Evolutionary conservation across 2,329 filamentous ascomycete species (phyloP).

Genomic region (Fusarium ramigenum): DNA sequence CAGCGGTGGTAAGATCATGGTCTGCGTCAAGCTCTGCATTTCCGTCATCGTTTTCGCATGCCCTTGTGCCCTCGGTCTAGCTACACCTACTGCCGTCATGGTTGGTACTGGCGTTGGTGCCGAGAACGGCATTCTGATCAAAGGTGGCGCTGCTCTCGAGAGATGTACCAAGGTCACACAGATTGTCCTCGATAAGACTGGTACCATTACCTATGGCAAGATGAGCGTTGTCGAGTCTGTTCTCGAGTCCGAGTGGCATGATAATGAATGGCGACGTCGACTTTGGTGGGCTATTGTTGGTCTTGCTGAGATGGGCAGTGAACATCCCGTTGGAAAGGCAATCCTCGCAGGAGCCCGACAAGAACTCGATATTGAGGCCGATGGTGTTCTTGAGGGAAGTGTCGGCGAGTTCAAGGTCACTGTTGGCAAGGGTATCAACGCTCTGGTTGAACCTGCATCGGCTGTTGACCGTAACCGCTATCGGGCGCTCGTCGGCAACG

Average conservation of each 20-base stretch:
- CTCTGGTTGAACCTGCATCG: constrained; percentile 79
- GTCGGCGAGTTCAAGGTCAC: constrained; percentile 85
- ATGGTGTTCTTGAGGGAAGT: constrained; percentile 81
- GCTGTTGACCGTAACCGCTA: constrained; percentile 76
- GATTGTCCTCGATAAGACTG: constrained; percentile 94
- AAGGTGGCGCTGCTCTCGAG: constrained; percentile 92
- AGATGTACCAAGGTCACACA: constrained; percentile 89
- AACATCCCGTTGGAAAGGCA: constrained; percentile 94
- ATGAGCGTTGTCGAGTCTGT: constrained; percentile 87
- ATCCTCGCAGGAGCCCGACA: constrained; percentile 79
- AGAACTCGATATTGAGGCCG: constrained; percentile 76
- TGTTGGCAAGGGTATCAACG: constrained; percentile 86
- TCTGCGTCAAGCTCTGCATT: constrained; percentile 96
- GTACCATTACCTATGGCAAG: constrained; percentile 91
- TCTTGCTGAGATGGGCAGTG: constrained; percentile 93
- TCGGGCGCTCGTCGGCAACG: constrained; percentile 84
- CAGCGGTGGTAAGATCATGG: constrained; percentile 93
- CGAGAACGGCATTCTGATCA: constrained; percentile 96
- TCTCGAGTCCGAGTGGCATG: constrained; percentile 74
- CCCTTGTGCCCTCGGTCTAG: constrained; percentile 93
- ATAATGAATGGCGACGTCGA: constrained; percentile 71
- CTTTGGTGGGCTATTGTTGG: constrained; percentile 98
- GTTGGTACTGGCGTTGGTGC: constrained; percentile 97
- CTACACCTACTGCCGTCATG: constrained; percentile 98
- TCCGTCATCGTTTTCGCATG: constrained; percentile 99